Evolutionary conservation across 352 stramenopile species (phyloP), one percentile per base, ranked within the genome.

Genomic region (Peronospora farinosa): DNA sequence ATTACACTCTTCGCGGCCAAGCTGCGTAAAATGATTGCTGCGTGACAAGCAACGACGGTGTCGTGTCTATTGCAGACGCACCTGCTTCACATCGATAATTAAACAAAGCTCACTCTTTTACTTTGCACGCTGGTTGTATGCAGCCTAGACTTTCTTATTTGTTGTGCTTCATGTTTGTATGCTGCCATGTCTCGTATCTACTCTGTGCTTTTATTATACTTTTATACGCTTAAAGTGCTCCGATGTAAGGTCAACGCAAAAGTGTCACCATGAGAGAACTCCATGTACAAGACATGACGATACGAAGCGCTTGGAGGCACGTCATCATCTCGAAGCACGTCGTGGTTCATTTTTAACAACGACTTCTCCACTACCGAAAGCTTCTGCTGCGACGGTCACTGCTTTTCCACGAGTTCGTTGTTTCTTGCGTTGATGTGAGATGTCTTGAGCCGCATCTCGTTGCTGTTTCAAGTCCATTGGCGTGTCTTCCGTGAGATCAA

Each of bases 401-500:
- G 40, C 28, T n/a, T 28, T 43, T n/a, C 17, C 48, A 21, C 47
- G 38, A 35, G 56, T 61, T 17, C 64, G 60, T 23, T 66, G 55
- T 28, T 69, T 66, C 45, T 82, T 82, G 21, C 44, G 46, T 27
- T 57, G 66, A 36, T 60, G 51, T 25, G 36, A 40, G 1, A 44
- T 33, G 3, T 68, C 54, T 23, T 54, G 53, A 11, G 59, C 67
- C 4, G 58, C 56, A 7, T 49, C 48, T 12, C 78, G 33, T 16
- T 81, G 71, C 15, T 64, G 46, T 23, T 51, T 47, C 16, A 78
- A 35, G 28, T 70, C 51, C 11, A 77, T 59, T 2, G 72, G 57
- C 0, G 60, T 69, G 25, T 86, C 75, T 39, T 83, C 72, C 7
- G 76, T 87, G 16, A 90, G 63, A 48, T 90, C 76, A 39, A 90